A percentile compares a stretch with the other conserved stretches of the same genome.
phyloP scores from a whole-genome alignment of 208 protist species.

The Leishmania aethiopica region DNA sequence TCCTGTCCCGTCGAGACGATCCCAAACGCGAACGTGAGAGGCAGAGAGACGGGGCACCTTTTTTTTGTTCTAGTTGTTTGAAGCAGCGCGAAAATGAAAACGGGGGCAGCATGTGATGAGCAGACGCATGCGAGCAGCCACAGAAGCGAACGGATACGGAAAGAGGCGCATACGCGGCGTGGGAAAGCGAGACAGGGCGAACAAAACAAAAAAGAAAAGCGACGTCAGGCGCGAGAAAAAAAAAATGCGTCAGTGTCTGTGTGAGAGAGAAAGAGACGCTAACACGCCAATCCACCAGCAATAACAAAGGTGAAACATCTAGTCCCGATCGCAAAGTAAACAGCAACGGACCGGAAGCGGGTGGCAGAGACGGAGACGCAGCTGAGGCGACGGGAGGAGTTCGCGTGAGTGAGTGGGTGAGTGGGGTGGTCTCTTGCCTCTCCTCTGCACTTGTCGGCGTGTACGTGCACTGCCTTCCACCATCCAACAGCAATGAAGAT shows the following conservation, averaged over 20 bases:
- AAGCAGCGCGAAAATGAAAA: background rate
- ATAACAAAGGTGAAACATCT: background rate
- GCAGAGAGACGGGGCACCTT: background rate
- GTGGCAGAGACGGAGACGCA: background rate
- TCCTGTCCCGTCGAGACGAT: background rate
- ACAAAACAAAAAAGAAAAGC: too few relatives aligned
- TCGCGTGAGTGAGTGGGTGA: background rate
- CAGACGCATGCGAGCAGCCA: too few relatives aligned
- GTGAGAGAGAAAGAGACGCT: background rate
- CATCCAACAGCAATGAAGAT: background rate
- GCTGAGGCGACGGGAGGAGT: background rate
- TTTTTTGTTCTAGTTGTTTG: background rate
- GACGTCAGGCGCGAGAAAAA: background rate
- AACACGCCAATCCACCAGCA: background rate
- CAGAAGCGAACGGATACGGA: background rate
- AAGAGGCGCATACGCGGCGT: background rate
- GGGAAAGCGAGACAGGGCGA: background rate
- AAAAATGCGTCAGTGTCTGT: too few relatives aligned
- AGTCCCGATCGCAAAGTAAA: background rate
- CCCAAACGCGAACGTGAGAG: background rate
- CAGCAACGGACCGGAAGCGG: background rate
- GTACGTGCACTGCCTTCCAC: background rate
- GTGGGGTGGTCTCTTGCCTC: background rate
- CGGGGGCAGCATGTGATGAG: background rate
- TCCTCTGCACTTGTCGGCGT: background rate